Conservation (phyloP, 2,329 filamentous ascomycete genomes). For the Plectosphaerella sp. region DNA sequence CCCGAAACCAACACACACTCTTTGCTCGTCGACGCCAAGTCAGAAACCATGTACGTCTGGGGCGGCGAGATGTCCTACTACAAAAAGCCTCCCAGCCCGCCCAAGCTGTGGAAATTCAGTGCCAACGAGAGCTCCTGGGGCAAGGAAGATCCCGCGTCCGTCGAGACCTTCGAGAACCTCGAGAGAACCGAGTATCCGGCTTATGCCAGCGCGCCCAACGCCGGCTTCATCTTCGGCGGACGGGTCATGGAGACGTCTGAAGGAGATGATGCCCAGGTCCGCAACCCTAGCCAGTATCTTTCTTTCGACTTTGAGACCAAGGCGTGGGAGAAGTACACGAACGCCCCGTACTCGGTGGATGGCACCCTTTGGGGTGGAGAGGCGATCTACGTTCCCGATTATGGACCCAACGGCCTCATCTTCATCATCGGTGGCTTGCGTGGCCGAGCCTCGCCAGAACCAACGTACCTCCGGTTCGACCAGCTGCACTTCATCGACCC, state of each 20-base stretch:
- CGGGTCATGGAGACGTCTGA: constrained; percentile 1
- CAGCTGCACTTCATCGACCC: not conserved
- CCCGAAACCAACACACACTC: not conserved
- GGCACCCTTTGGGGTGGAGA: not conserved
- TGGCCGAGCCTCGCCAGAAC: not conserved
- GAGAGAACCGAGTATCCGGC: not conserved
- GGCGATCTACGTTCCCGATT: not conserved
- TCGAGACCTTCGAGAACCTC: not conserved
- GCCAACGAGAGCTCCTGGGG: not conserved
- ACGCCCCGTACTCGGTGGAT: not conserved
- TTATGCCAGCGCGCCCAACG: not conserved
- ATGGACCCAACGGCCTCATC: not conserved
- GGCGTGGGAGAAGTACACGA: not conserved
- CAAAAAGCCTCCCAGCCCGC: not conserved
- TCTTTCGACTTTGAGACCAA: constrained; percentile 10
- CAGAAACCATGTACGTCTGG: not conserved
- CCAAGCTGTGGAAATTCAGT: not conserved
- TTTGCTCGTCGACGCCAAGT: not conserved
- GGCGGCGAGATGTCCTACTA: not conserved
- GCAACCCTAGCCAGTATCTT: constrained; percentile 7
- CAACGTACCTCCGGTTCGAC: not conserved
- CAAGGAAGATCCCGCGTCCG: not conserved
- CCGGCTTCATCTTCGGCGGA: not conserved
- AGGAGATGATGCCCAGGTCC: constrained; percentile 7
- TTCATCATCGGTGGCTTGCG: not conserved